phyloP scores from a whole-genome alignment of 768 basidiomycete species.

The Fomitopsis pulvina region DNA sequence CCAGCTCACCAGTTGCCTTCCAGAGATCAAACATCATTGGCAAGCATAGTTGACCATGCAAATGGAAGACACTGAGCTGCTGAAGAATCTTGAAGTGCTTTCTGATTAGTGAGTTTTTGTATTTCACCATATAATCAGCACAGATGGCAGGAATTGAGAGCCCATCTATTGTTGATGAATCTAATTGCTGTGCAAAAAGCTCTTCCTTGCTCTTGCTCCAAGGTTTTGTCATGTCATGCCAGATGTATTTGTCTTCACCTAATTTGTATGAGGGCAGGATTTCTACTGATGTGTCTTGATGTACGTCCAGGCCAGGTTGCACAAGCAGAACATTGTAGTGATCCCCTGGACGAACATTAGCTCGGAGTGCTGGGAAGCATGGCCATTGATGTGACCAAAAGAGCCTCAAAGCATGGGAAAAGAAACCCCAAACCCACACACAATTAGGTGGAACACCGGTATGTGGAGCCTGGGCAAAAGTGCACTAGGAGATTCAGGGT shows the following conservation, averaged over 20 bases:
- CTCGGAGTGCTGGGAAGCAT: too few relatives aligned
- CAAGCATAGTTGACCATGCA: constrained; percentile 6
- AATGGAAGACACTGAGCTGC: constrained; percentile 26
- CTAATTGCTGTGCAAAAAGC: constrained; percentile 21
- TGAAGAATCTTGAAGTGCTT: constrained; percentile 30
- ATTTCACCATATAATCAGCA: constrained; percentile 27
- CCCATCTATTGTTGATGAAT: constrained; percentile 20
- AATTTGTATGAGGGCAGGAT: constrained; percentile 19
- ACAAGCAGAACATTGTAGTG: too few relatives aligned
- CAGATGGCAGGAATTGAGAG: constrained; percentile 22
- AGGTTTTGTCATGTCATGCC: constrained; percentile 22
- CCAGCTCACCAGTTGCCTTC: constrained; percentile 12
- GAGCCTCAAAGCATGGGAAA: too few relatives aligned
- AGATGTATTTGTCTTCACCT: constrained; percentile 25
- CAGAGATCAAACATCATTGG: constrained; percentile 2
- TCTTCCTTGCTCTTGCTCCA: constrained; percentile 20
- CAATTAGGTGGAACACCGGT: too few relatives aligned
- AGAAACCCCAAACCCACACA: too few relatives aligned
- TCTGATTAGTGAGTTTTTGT: constrained; percentile 28
- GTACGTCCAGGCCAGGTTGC: too few relatives aligned
- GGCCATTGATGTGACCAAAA: too few relatives aligned
- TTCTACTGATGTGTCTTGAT: constrained; percentile 10
- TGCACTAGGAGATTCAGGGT: too few relatives aligned
- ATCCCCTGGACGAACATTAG: too few relatives aligned
- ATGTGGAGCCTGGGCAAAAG: too few relatives aligned